phyloP scores from a whole-genome alignment of 768 basidiomycete species.

The Suillus decipiens region DNA sequence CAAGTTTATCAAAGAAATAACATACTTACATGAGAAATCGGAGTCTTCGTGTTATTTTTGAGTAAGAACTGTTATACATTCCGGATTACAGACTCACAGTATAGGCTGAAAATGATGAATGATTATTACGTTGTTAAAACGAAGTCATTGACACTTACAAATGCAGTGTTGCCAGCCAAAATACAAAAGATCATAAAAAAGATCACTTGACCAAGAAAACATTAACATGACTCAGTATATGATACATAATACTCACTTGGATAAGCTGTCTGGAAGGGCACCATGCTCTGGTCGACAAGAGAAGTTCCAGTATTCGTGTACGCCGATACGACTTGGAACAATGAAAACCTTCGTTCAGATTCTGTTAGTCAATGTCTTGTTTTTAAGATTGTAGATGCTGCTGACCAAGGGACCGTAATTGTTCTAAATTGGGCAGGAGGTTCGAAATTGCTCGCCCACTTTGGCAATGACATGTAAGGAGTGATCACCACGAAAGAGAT shows the following conservation, averaged over 20 bases:
- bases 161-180: constrained; percentile 90
- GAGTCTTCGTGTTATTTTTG: constrained; percentile 46
- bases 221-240: neutral
- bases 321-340: constrained; percentile 83
- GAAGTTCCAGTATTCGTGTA: constrained; percentile 91
- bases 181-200: constrained; percentile 71
- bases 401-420: constrained; percentile 67
- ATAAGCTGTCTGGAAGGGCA: constrained; percentile 88
- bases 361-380: neutral
- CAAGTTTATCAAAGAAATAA: constrained; percentile 9
- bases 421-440: constrained; percentile 58
- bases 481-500: constrained; percentile 72
- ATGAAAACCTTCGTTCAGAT: constrained; percentile 62
- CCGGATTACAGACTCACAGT: constrained; percentile 58
- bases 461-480: constrained; percentile 68
- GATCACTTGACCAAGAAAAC: constrained; percentile 44
- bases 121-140: neutral
- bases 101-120: constrained; percentile 58
- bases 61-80: constrained; percentile 1
- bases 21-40: constrained; percentile 78
- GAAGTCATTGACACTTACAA: constrained; percentile 58
- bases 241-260: constrained; percentile 34
- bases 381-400: neutral
- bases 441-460: constrained; percentile 62
- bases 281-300: constrained; percentile 85